Evolutionary conservation across 768 basidiomycete species (phyloP), one percentile per base, ranked within the genome.

Genomic region (Mycena metata): DNA sequence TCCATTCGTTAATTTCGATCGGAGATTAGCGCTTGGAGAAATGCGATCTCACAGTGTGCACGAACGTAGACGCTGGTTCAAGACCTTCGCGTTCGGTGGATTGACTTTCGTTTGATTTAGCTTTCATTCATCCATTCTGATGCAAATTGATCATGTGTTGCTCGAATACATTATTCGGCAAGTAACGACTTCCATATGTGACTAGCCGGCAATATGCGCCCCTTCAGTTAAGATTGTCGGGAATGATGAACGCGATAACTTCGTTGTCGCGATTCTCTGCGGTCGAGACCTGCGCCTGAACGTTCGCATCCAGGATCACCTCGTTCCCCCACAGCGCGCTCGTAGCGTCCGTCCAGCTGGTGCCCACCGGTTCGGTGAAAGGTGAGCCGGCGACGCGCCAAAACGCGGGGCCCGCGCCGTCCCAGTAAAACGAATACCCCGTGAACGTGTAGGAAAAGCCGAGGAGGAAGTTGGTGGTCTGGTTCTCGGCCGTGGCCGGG

Each of bases 301-400:
- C 64, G 21, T 65, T 41, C 47, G 16, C 35, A 16, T 26, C 56
- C 36, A 65, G 24, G 0, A 58, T 33, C 3, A 65, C 33, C 41
- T 57, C 56, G 41, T n/a, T 50, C 15, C 64, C 64, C 64, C 64
- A 65, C 47, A 39, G 46, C n/a, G 41, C 46, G 15, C 56, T 41
- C 26, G 64, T 65, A 35, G 64, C 64, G 24, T 42, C 47, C 49
- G 57, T 50, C 64, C 64, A 65, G 55, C 64, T 65, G 24, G 64
- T 57, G 12, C 64, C 64, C 17, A 65, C 64, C 2, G 64, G 64
- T 24, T 65, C 64, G 10, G 7, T 11, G 46, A 65, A 39, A 10
- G 47, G 26, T 17, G 46, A 49, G 3, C 47, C 47, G 6, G 33
- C 55, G 2, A 49, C 10, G 19, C 55, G 64, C 64, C 64, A 65